phyloP scores from a whole-genome alignment of 2,329 filamentous ascomycete genomes.

The Xylariales sp. region DNA sequence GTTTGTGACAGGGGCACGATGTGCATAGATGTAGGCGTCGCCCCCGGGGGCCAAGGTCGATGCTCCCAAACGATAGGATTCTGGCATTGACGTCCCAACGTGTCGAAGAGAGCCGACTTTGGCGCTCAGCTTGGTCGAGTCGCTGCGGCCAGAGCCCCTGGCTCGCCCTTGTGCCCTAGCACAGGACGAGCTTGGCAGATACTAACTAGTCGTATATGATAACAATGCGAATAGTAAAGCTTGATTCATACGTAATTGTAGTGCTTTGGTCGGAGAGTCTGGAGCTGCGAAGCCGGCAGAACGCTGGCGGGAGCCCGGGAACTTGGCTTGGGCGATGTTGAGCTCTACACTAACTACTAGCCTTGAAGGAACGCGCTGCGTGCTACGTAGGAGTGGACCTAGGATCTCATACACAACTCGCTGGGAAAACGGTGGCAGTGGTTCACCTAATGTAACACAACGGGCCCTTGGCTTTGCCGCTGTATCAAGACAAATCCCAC shows the following conservation, averaged over 20 bases:
- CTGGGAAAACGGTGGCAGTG: slow-evolving; percentile 39
- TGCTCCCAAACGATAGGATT: not conserved
- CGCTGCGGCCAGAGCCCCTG: slow-evolving; percentile 18
- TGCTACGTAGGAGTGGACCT: slow-evolving; percentile 6
- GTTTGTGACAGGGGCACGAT: not conserved
- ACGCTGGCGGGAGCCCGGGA: not conserved
- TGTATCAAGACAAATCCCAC: not conserved
- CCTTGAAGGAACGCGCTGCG: slow-evolving; percentile 33
- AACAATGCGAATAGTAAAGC: slow-evolving; percentile 1
- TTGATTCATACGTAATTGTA: not conserved
- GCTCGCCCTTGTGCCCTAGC: slow-evolving; percentile 32
- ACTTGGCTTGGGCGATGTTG: slow-evolving; percentile 14
- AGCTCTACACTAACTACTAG: slow-evolving; percentile 32
- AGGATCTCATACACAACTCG: not conserved
- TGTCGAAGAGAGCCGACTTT: not conserved
- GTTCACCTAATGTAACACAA: slow-evolving; percentile 7
- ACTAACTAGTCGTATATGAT: not conserved
- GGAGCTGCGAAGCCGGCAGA: not conserved
- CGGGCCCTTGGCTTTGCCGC: not conserved
- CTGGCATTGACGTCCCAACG: not conserved
- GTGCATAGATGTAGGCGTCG: slow-evolving; percentile 1
- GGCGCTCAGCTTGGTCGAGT: slow-evolving; percentile 28
- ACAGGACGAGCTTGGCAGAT: slow-evolving; percentile 28
- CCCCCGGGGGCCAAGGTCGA: not conserved
- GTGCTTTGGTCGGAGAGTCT: not conserved